Conservation (phyloP, 192 early-diverging fungal species). For the Entrophospora sp. region DNA sequence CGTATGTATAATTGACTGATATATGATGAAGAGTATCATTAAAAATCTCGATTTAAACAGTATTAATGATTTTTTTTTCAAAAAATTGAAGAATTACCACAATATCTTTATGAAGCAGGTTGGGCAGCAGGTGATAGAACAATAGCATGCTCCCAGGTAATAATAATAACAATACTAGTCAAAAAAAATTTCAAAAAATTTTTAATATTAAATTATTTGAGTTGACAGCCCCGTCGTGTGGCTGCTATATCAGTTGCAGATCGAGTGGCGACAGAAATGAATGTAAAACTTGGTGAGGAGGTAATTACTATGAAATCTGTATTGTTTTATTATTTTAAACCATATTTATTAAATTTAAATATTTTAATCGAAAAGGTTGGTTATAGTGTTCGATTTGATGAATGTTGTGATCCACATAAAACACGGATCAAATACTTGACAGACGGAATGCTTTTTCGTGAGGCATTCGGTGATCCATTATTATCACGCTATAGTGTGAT, state of each 20-base stretch:
- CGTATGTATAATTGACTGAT: constrained; percentile 41
- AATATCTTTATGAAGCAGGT: constrained; percentile 67
- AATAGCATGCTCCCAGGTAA: constrained; percentile 69
- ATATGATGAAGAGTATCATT: not conserved
- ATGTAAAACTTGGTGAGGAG: constrained; percentile 52
- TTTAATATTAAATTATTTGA: constrained; percentile 25
- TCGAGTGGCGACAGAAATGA: constrained; percentile 70
- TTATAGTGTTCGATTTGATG: constrained; percentile 72
- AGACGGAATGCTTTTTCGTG: constrained; percentile 85
- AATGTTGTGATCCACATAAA: constrained; percentile 39
- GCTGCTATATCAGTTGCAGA: constrained; percentile 65
- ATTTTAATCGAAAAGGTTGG: constrained; percentile 43
- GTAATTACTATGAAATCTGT: constrained; percentile 14
- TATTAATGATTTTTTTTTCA: not conserved
- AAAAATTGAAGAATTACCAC: constrained; percentile 54
- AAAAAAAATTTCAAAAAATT: not conserved
- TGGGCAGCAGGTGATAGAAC: constrained; percentile 54
- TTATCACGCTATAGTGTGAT: constrained; percentile 76
- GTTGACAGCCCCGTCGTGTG: constrained; percentile 50
- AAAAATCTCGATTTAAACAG: not conserved
- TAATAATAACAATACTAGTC: constrained; percentile 15
- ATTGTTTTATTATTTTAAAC: not conserved
- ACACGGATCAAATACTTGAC: constrained; percentile 79
- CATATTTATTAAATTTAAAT: not conserved
- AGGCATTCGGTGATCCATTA: constrained; percentile 75